Base-by-base conservation (phyloP, 495 filamentous ascomycete genomes). In the Aspergillus campestris region DNA sequence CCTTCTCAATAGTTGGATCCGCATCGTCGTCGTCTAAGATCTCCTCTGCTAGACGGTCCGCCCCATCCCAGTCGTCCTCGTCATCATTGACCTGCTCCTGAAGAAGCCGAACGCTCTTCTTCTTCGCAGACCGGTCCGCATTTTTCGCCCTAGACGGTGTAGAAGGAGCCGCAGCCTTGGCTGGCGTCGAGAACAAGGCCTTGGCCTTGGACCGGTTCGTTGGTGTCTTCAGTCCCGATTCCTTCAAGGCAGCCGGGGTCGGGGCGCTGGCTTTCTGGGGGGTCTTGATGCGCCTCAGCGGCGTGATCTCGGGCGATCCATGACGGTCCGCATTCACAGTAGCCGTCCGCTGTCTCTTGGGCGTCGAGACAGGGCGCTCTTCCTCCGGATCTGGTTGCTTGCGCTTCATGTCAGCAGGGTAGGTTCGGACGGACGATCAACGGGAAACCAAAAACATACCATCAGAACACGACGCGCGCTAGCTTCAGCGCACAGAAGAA, bases 111-210 rank as follows among this genome's bases (percentile, higher is more conserved):
- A 81, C 84, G 58, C 87, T 94, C 70, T 94, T 95, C 54, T 83
- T 83, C 55, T 87, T 80, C 3, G 89, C 91, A 1, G 89, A 95
- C 7, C 82, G 77, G 61, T 95, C 86, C 14, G 82, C 83, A 54
- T 82, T 86, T 42, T 75, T 76, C 36, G 72, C 68, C 55, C 74
- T 73, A 29, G 77, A 70, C 9, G 83, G 78, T 8, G 74, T 83
- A 10, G 57, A 42, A 12, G 52, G 56, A 15, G 41, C 47, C 5
- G 55, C 50, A 10, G 55, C 38, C 41, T 65, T 70, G 12, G 64
- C 62, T 18, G 68, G 62, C 0, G 68, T 73, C 12, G 66, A 58
- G 49, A 73, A 73, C 9, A 71, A 48, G 11, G 60, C 57, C 18
- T 58, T 63, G 7, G 67, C 69, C 46, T 64, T 70, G 31, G 61